A percentile compares a stretch with the other conserved stretches of the same genome.
Conservation (phyloP, 768 basidiomycete species). For the Erythrobasidium yunnanense region DNA sequence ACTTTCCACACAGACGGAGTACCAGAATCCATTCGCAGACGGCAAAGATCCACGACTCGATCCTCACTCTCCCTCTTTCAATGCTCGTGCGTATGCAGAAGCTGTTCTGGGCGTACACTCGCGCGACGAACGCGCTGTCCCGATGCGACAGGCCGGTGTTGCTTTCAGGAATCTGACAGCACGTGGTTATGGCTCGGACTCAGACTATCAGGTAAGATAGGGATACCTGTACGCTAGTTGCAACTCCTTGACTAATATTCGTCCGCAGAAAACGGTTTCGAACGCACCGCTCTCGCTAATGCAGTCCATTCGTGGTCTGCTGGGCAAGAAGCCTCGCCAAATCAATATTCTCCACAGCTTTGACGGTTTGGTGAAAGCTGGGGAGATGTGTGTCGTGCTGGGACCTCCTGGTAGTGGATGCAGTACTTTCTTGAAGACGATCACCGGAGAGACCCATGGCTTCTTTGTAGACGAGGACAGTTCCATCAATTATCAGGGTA, state of each 20-base stretch:
- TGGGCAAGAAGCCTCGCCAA: constrained; percentile 4
- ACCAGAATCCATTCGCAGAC: constrained; percentile 11
- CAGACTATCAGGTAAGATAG: too few species aligned
- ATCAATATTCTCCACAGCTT: constrained; percentile 40
- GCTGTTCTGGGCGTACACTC: background rate
- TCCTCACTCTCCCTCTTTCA: constrained; percentile 6
- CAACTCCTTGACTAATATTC: too few species aligned
- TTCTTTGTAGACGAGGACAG: constrained; percentile 61
- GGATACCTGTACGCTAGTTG: too few species aligned
- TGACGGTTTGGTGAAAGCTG: constrained; percentile 55
- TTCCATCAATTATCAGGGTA: constrained; percentile 65
- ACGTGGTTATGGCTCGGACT: constrained; percentile 39
- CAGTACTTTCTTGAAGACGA: constrained; percentile 64
- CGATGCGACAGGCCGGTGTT: constrained; percentile 42
- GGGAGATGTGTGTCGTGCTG: constrained; percentile 67
- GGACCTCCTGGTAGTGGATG: constrained; percentile 79
- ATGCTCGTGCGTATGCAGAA: background rate
- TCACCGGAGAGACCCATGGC: constrained; percentile 62
- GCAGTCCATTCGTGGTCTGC: constrained; percentile 29
- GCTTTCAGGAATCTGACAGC: constrained; percentile 44
- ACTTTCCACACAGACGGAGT: too few species aligned
- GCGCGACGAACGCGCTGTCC: constrained; percentile 16
- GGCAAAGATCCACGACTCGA: background rate
- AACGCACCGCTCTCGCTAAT: constrained; percentile 39
- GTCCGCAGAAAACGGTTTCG: constrained; percentile 46